These are phyloP conservation scores for Entomortierella parvispora DNA, from an alignment of 192 early-diverging fungal genomes.

Conservation along the genomic window DNA sequence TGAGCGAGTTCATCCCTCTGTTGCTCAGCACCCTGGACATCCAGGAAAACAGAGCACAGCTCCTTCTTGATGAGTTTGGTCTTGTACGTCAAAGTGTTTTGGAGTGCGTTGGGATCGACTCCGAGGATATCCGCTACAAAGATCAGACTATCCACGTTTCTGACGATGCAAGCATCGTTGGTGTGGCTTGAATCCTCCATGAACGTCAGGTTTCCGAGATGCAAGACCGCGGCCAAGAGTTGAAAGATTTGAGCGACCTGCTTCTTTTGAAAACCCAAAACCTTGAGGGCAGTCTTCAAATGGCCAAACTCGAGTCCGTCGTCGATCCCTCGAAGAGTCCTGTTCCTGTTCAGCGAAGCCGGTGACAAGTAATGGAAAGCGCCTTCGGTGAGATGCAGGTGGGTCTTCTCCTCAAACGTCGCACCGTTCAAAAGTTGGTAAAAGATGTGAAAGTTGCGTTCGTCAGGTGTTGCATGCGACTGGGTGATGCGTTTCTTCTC, in stretches of 20 bases:
- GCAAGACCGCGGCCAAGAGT: constrained; percentile 84
- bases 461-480: constrained; percentile 59
- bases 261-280: constrained; percentile 84
- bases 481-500: constrained; percentile 84
- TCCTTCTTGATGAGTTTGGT: constrained; percentile 86
- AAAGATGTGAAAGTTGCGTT: constrained; percentile 95
- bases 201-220: constrained; percentile 91
- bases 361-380: constrained; percentile 67
- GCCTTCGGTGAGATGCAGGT: constrained; percentile 78
- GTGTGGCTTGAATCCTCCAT: constrained; percentile 68
- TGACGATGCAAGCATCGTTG: constrained; percentile 80
- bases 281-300: constrained; percentile 84
- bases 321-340: constrained; percentile 57
- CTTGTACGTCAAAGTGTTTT: constrained; percentile 83
- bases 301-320: constrained; percentile 72
- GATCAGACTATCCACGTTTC: constrained; percentile 79
- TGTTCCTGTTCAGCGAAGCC: constrained; percentile 64
- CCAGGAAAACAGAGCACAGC: constrained; percentile 84
- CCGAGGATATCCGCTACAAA: constrained; percentile 86
- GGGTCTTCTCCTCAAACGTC: constrained; percentile 76
- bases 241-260: constrained; percentile 88
- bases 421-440: constrained; percentile 94
- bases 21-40: constrained; percentile 71
- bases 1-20: constrained; percentile 80
- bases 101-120: constrained; percentile 73